These are phyloP conservation scores for Parascedosporium putredinis DNA, from an alignment of 2,329 filamentous ascomycete species.

Conservation along the genomic window DNA sequence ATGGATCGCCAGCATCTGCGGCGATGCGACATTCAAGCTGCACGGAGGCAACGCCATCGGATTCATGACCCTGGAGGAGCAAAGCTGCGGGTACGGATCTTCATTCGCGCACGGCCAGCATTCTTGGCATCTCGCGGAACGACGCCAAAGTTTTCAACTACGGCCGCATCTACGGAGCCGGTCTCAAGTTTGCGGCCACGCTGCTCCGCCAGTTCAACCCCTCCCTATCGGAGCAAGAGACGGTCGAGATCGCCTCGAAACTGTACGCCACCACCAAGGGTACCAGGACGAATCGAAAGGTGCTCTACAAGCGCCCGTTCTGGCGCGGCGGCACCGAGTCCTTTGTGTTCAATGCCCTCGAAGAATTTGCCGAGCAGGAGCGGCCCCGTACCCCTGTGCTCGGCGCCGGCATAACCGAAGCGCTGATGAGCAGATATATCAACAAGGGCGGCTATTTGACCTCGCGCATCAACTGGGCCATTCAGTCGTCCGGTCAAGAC, in stretches of 20 bases:
- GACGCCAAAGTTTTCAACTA: conserved; percentile 99
- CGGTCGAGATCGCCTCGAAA: conserved; percentile 61
- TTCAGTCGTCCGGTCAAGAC: conserved; percentile 93
- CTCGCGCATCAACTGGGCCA: conserved; percentile 96
- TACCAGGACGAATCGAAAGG: conserved; percentile 65
- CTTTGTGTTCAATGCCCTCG: conserved; percentile 95
- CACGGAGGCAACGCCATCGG: conserved; percentile 96
- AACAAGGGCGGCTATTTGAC: conserved; percentile 89
- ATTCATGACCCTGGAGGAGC: conserved; percentile 97
- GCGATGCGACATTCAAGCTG: conserved; percentile 87
- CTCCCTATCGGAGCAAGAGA: conserved; percentile 66
- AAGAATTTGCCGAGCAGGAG: conserved; percentile 95
- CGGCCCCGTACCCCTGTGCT: conserved; percentile 82
- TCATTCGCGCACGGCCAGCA: conserved; percentile 85
- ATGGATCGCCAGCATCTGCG: conserved; percentile 94
- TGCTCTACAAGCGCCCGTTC: conserved; percentile 64
- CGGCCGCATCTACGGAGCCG: conserved; percentile 96
- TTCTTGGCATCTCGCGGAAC: conserved; percentile 87
- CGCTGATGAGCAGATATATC: conserved; percentile 78
- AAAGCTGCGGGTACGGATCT: conserved; percentile 90
- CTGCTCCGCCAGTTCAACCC: conserved; percentile 92
- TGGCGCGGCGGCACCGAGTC: conserved; percentile 96
- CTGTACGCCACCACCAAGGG: conserved; percentile 89
- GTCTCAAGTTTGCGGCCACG: conserved; percentile 83
- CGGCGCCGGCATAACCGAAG: conserved; percentile 91